Conservation (phyloP, 331 rosid species). For the Acacia concinna region DNA sequence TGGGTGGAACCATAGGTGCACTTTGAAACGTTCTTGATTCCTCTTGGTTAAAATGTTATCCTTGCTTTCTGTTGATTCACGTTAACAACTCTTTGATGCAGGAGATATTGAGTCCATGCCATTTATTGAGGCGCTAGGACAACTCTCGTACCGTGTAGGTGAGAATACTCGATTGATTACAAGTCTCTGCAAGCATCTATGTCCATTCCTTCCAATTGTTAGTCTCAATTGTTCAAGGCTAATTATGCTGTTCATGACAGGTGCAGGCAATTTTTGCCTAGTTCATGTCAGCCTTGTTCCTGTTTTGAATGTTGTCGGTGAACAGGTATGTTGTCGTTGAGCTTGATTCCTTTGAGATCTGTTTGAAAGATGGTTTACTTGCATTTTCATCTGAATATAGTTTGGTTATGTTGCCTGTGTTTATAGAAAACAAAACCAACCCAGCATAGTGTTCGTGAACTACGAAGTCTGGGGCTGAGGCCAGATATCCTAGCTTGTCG, state of each 20-base stretch:
- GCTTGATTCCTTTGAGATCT: conserved; percentile 11
- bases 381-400: conserved; percentile 23
- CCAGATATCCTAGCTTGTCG: conserved; percentile 92
- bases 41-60: conserved; percentile 16
- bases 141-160: conserved; percentile 88
- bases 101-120: conserved; percentile 99
- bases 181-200: background rate
- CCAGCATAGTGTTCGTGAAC: conserved; percentile 89
- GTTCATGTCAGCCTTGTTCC: conserved; percentile 98
- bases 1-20: conserved; percentile 97
- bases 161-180: conserved; percentile 29
- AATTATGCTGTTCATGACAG: conserved; percentile 41
- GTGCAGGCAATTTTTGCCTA: conserved; percentile 80
- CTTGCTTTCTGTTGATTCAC: conserved; percentile 17
- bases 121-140: conserved; percentile 88
- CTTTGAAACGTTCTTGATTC: conserved; percentile 24
- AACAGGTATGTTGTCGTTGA: conserved; percentile 56
- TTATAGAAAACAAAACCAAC: conserved; percentile 96
- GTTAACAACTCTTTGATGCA: conserved; percentile 41
- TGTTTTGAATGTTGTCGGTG: conserved; percentile 88
- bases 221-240: background rate
- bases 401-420: conserved; percentile 21
- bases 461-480: conserved; percentile 71
- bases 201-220: conserved; percentile 5
- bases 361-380: conserved; percentile 6